Percentiles rank a stretch among this genome's conserved stretches.
These are phyloP conservation scores for Chamaecyparis obtusa DNA, from an alignment of 75 land plant species.

Conservation along the genomic window DNA sequence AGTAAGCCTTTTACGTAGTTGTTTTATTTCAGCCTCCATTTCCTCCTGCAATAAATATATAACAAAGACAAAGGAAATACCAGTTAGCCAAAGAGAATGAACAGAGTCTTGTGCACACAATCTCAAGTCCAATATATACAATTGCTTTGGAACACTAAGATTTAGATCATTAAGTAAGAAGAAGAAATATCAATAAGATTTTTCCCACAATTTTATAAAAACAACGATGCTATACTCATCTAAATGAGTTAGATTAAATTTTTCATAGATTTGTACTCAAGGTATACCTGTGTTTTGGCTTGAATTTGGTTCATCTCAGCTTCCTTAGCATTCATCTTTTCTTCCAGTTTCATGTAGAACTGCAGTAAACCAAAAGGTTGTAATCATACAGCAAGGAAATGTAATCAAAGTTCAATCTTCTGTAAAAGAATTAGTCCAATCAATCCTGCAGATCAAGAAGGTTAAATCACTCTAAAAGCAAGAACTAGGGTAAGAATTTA, in stretches of 20 bases:
- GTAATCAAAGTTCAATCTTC: not conserved
- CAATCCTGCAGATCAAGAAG: not conserved
- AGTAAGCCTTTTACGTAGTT: slow-evolving; percentile 41
- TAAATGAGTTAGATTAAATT: not conserved
- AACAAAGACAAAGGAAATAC: not conserved
- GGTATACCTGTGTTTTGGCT: slow-evolving; percentile 47
- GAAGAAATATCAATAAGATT: not conserved
- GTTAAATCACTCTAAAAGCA: not conserved
- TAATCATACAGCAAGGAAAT: not conserved
- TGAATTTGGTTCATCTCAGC: slow-evolving; percentile 39
- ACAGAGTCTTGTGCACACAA: not conserved
- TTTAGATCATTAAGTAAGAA: not conserved
- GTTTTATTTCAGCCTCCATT: slow-evolving; percentile 40
- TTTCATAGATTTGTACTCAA: not conserved
- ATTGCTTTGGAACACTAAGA: not conserved
- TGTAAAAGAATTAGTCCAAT: not conserved
- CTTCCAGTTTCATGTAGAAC: slow-evolving; percentile 58
- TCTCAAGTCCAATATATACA: not conserved
- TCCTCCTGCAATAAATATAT: slow-evolving; percentile 34
- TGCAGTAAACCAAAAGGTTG: slow-evolving; percentile 12
- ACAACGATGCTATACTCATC: not conserved
- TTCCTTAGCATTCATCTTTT: slow-evolving; percentile 52
- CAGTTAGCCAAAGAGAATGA: not conserved
- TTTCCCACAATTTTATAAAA: not conserved
- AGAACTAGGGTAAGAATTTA: not conserved